Evolutionary conservation across 192 early-diverging fungal genomes (phyloP), one percentile per base, ranked within the genome.

Genomic region (Backusella psychrophila): DNA sequence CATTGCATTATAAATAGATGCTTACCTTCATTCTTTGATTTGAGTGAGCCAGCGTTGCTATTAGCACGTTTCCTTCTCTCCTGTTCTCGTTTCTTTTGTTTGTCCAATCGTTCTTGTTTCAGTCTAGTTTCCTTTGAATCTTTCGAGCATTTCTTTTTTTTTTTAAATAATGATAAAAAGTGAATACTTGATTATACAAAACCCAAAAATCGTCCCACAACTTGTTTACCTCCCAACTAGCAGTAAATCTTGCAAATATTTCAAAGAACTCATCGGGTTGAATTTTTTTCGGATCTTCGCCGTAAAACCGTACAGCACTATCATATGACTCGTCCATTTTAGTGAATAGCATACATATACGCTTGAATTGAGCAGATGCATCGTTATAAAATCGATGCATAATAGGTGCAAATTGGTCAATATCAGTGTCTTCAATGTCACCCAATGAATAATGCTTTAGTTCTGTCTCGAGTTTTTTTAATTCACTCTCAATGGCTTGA

Each of bases 241-340:
- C 81, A 0, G 85, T 86, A 66, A 95, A 95, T 7, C 88, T 91
- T 72, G 90, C 90, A 84, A 94, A 94, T 17, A 95, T 88, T 41
- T 89, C 90, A 88, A 95, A 95, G 82, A 95, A 94, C 74, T 95
- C 93, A 73, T 95, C 93, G 1, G 93, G 91, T 49, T 89, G 86
- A 83, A 90, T 94, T 7, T 82, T 82, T 6, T 80, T 81, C 59
- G 93, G 86, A 72, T 94, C 90, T 81, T 95, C 93, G 66, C 93
- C 94, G 69, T 87, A 95, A 19, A 89, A 87, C 34, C 83, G 80
- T 38, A 92, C 90, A 0, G 89, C 88, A 31, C 87, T 85, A 69
- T 86, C 87, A 75, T 93, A 95, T 4, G 85, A 77, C n/a, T 84
- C 84, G 49, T 92, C 87, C 92, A 94, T 94, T 19, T 87, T 85